Percentiles rank a stretch among this genome's conserved stretches.
These are phyloP conservation scores for Moricandia arvensis DNA, from an alignment of 345 rosid species.

Conservation along the genomic window DNA sequence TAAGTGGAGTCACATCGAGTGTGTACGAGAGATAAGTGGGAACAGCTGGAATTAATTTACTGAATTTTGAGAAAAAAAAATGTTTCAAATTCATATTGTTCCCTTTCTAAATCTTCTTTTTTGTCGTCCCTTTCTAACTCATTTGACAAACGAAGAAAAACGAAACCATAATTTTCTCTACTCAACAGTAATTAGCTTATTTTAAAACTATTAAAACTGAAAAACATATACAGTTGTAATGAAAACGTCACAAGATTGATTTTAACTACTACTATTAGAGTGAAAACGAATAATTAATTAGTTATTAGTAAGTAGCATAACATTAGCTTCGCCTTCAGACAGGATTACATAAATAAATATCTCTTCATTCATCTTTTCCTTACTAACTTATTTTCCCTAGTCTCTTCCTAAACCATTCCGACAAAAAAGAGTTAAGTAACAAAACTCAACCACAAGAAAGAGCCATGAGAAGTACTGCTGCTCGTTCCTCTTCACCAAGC, in stretches of 20 bases:
- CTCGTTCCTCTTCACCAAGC: constrained; percentile 84
- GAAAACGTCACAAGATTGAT: not conserved
- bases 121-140: not conserved
- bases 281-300: not conserved
- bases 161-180: not conserved
- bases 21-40: not conserved
- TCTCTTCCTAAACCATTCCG: not conserved
- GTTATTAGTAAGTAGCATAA: not conserved
- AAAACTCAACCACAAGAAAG: constrained; percentile 72
- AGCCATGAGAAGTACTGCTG: constrained; percentile 87
- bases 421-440: not conserved
- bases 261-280: not conserved
- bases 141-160: not conserved
- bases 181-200: not conserved
- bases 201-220: not conserved
- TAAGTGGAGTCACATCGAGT: not conserved
- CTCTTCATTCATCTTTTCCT: constrained; percentile 12
- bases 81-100: not conserved
- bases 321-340: constrained; percentile 19
- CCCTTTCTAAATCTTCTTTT: not conserved
- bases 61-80: not conserved
- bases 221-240: not conserved
- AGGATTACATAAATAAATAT: constrained; percentile 18
- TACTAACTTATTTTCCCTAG: constrained; percentile 31
- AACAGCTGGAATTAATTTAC: constrained; percentile 12